phyloP scores from a whole-genome alignment of 768 basidiomycete genomes.

The Hygrocybe coccinea region DNA sequence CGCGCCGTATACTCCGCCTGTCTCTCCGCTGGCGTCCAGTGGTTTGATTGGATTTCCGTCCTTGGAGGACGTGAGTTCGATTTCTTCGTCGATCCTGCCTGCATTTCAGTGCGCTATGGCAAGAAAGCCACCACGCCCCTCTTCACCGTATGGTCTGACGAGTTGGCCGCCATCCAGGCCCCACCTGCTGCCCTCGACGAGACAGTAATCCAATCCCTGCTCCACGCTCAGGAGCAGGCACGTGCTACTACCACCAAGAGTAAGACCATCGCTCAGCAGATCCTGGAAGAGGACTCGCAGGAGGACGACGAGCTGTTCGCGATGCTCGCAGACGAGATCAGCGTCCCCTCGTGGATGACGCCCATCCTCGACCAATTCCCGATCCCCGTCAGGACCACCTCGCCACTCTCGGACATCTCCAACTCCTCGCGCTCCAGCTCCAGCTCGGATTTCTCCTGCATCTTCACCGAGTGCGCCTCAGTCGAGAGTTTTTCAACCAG shows the following conservation, averaged over 20 bases:
- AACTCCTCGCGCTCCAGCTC: conserved; percentile 68
- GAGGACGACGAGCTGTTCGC: conserved; percentile 71
- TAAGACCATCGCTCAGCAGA: conserved; percentile 71
- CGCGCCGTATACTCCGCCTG: conserved; percentile 69
- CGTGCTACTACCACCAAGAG: conserved; percentile 6
- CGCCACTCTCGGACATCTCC: conserved; percentile 56
- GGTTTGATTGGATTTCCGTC: conserved; percentile 73
- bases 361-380: conserved; percentile 62
- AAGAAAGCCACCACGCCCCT: conserved; percentile 33
- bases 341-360: conserved; percentile 63
- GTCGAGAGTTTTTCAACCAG: neutral
- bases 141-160: conserved; percentile 67
- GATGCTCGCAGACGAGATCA: conserved; percentile 68
- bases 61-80: conserved; percentile 72
- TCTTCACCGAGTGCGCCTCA: conserved; percentile 29
- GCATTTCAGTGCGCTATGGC: conserved; percentile 62
- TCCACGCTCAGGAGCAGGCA: neutral
- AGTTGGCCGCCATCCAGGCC: conserved; percentile 23
- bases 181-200: conserved; percentile 14
- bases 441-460: conserved; percentile 55
- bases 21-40: conserved; percentile 62
- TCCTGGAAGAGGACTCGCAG: conserved; percentile 62
- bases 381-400: conserved; percentile 42
- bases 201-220: neutral
- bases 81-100: conserved; percentile 77